phyloP scores from a whole-genome alignment of 306 rosid species.

The Calophaca sinica region DNA sequence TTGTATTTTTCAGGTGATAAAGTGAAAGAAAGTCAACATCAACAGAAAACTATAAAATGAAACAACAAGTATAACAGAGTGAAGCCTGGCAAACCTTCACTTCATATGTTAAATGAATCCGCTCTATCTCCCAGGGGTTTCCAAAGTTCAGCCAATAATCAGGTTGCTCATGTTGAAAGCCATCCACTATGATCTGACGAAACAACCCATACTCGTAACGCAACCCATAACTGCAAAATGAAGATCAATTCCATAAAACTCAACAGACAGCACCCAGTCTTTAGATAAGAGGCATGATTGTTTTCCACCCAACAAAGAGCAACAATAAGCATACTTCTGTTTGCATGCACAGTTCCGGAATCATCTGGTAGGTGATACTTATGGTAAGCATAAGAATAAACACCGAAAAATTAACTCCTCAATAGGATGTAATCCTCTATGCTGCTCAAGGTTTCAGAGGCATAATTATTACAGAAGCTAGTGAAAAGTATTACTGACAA shows the following conservation, averaged over 20 bases:
- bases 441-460: constrained; percentile 37
- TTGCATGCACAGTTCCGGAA: constrained; percentile 30
- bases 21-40: constrained; percentile 32
- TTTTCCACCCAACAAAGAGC: constrained; percentile 37
- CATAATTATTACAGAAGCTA: constrained; percentile 31
- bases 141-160: constrained; percentile 85
- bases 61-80: constrained; percentile 35
- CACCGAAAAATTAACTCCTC: constrained; percentile 27
- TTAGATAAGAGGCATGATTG: constrained; percentile 35
- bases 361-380: constrained; percentile 8
- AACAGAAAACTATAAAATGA: constrained; percentile 21
- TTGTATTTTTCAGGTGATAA: constrained; percentile 42
- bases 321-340: constrained; percentile 33
- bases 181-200: constrained; percentile 75
- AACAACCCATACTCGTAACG: constrained; percentile 78
- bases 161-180: constrained; percentile 79
- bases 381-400: constrained; percentile 23
- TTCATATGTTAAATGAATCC: constrained; percentile 73
- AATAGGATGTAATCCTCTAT: constrained; percentile 12
- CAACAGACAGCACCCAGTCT: constrained; percentile 23
- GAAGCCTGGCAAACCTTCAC: constrained; percentile 64
- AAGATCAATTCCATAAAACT: constrained; percentile 40
- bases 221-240: constrained; percentile 67
- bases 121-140: constrained; percentile 86
- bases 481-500: constrained; percentile 16